Percentiles rank a stretch among this genome's conserved stretches.
phyloP scores from a whole-genome alignment of 306 rosid genomes.

The Begonia loranthoides region DNA sequence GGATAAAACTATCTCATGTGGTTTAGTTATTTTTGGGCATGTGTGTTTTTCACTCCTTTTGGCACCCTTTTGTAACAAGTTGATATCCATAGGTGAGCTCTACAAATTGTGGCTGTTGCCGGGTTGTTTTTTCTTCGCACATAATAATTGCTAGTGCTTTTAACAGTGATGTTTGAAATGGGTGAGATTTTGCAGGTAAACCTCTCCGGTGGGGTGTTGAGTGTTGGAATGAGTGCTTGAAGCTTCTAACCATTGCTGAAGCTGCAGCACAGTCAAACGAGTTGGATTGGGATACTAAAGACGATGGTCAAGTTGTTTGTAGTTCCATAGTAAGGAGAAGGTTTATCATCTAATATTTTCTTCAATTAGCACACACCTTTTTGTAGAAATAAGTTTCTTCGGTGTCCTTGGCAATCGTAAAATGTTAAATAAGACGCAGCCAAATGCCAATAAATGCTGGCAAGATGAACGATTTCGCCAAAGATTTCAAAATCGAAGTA shows the following conservation, averaged over 20 bases:
- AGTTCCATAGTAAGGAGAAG: slow-evolving; percentile 37
- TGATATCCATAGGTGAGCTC: slow-evolving; percentile 1
- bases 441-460: too few species aligned
- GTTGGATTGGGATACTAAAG: slow-evolving; percentile 16
- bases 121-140: neutral
- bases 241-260: slow-evolving; percentile 63
- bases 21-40: too few species aligned
- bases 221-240: slow-evolving; percentile 76
- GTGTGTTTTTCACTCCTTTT: too few species aligned
- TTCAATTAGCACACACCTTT: too few species aligned
- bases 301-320: slow-evolving; percentile 15
- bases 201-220: slow-evolving; percentile 72
- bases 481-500: too few species aligned
- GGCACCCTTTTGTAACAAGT: neutral
- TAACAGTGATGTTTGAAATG: neutral
- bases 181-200: slow-evolving; percentile 27
- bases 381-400: too few species aligned
- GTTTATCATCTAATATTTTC: slow-evolving; percentile 25
- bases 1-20: too few species aligned
- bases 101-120: too few species aligned
- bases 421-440: too few species aligned
- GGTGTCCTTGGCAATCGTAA: too few species aligned
- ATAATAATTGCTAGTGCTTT: neutral
- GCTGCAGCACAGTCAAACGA: slow-evolving; percentile 26
- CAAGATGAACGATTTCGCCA: too few species aligned